Conservation (phyloP, 768 basidiomycete species). For the Boletellus sp. region DNA sequence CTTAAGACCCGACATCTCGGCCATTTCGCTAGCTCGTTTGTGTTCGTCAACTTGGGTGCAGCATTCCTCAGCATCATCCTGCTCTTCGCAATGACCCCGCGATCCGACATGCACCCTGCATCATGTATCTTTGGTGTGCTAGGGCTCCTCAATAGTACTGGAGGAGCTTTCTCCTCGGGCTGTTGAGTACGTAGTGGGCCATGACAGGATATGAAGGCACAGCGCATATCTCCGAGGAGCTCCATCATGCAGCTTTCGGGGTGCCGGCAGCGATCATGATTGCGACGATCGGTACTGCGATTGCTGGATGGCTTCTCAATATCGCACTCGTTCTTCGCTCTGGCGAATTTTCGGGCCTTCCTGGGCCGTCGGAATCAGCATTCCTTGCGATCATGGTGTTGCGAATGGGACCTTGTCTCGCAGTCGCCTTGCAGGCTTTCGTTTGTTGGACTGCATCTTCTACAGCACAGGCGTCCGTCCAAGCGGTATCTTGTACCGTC, state of each 20-base stretch:
- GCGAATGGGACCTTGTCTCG: constrained; percentile 49
- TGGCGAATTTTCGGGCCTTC: constrained; percentile 44
- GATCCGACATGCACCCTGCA: constrained; percentile 53
- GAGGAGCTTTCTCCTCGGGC: constrained; percentile 47
- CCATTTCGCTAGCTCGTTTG: constrained; percentile 33
- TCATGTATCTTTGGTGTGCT: constrained; percentile 52
- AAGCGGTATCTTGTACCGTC: constrained; percentile 56
- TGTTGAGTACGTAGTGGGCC: constrained; percentile 48
- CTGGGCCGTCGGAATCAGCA: constrained; percentile 50
- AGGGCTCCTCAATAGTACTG: constrained; percentile 38
- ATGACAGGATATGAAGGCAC: constrained; percentile 34
- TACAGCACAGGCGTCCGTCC: constrained; percentile 45
- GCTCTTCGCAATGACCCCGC: constrained; percentile 40
- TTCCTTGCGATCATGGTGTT: constrained; percentile 56
- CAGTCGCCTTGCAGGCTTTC: constrained; percentile 53
- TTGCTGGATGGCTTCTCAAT: constrained; percentile 61
- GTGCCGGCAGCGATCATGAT: constrained; percentile 43
- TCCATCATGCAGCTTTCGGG: constrained; percentile 49
- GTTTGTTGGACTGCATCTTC: constrained; percentile 60
- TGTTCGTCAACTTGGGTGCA: constrained; percentile 45
- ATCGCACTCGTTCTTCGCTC: constrained; percentile 59
- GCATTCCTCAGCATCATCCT: constrained; percentile 41
- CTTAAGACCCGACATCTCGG: constrained; percentile 37
- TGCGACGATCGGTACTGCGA: constrained; percentile 43
- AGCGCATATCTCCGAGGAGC: constrained; percentile 39